Evolutionary conservation across 176 grass and related monocot genomes (phyloP).

Genomic region (Carex pumila): DNA sequence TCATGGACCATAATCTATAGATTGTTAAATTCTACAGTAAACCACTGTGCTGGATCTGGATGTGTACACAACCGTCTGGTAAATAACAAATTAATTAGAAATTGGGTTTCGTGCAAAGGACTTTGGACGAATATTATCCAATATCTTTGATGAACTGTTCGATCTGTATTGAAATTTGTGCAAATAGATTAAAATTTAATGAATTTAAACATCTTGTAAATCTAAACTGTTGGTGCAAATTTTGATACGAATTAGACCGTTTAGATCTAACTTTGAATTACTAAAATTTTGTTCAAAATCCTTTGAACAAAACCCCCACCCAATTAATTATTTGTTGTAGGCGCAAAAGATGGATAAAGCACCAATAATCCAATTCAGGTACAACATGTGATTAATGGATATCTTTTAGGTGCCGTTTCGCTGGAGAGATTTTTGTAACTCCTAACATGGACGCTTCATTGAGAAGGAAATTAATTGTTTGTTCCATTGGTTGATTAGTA

Average conservation of each 20-base stretch:
- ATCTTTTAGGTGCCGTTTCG: not conserved
- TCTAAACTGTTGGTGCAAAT: too few species aligned
- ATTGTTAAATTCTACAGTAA: not conserved
- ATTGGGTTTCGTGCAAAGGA: too few species aligned
- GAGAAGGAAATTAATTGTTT: conserved; percentile 1
- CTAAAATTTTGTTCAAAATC: too few species aligned
- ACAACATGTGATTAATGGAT: not conserved
- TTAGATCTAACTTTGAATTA: too few species aligned
- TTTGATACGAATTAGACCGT: too few species aligned
- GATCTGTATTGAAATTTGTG: too few species aligned
- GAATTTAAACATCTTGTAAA: too few species aligned
- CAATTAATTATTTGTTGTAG: not conserved
- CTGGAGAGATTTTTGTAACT: not conserved
- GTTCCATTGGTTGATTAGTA: conserved; percentile 12
- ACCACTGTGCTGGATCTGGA: not conserved
- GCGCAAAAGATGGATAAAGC: not conserved
- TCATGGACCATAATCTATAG: not conserved
- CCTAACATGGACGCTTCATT: not conserved
- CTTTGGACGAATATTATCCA: too few species aligned
- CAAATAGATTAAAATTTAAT: too few species aligned
- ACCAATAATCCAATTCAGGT: not conserved
- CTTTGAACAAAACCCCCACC: too few species aligned
- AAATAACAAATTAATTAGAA: not conserved
- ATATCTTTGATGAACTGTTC: too few species aligned
- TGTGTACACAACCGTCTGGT: not conserved